Percentiles rank a stretch among this genome's conserved stretches.
These are phyloP conservation scores for Jaminaea rosea DNA, from an alignment of 1,284 basidiomycete genomes.

Conservation along the genomic window DNA sequence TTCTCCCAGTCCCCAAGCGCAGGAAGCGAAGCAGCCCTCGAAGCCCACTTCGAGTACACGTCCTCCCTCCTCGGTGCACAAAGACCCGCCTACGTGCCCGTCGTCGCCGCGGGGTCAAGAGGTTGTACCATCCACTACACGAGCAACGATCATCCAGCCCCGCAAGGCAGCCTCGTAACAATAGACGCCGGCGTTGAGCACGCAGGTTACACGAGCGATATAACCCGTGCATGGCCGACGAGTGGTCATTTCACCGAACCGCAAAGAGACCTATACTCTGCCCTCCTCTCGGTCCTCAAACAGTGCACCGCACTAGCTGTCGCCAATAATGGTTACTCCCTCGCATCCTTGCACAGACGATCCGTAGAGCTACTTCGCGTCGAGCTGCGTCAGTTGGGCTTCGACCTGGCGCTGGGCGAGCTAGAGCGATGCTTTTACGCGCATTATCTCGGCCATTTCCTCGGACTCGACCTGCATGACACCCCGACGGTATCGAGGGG, in stretches of 20 bases:
- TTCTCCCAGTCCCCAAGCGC: constrained; percentile 15
- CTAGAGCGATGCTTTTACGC: constrained; percentile 72
- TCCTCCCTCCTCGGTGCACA: constrained; percentile 33
- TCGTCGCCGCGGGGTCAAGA: constrained; percentile 38
- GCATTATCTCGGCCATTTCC: constrained; percentile 75
- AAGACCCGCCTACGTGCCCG: constrained; percentile 43
- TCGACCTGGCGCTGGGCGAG: constrained; percentile 57
- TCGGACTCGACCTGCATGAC: constrained; percentile 59
- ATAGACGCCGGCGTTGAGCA: constrained; percentile 46
- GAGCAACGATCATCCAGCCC: constrained; percentile 12
- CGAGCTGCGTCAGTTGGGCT: constrained; percentile 72
- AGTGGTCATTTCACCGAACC: constrained; percentile 64
- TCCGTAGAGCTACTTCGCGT: constrained; percentile 62
- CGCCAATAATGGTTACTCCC: constrained; percentile 54
- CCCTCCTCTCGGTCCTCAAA: constrained; percentile 69
- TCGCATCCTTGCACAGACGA: constrained; percentile 70
- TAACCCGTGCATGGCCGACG: constrained; percentile 80
- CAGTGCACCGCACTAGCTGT: constrained; percentile 53
- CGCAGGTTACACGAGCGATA: constrained; percentile 89
- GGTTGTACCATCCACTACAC: constrained; percentile 37
- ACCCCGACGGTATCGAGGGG: constrained; percentile 30
- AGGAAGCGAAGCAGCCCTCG: constrained; percentile 29
- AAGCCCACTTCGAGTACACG: constrained; percentile 38
- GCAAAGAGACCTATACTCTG: constrained; percentile 79
- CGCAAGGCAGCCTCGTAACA: constrained; percentile 26